phyloP scores from a whole-genome alignment of 345 rosid genomes.

The Litchi chinensis region DNA sequence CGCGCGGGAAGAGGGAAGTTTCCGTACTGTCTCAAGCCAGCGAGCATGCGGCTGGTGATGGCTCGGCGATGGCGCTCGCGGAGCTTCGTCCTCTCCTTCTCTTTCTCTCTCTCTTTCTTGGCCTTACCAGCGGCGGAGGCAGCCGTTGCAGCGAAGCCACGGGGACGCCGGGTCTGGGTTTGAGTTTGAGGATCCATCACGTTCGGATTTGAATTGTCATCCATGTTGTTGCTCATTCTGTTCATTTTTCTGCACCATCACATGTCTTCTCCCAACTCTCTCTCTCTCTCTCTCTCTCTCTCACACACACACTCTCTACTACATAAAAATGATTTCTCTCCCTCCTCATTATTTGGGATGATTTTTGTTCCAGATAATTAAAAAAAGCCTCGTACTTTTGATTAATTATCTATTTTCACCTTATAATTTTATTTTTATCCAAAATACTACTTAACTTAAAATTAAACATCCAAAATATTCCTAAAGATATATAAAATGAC shows the following conservation, averaged over 20 bases:
- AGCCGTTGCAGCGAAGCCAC: constrained; percentile 79
- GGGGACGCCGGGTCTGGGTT: constrained; percentile 58
- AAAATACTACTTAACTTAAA: too few relatives aligned
- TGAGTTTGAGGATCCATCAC: constrained; percentile 18
- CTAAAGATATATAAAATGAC: too few relatives aligned
- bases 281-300: neutral
- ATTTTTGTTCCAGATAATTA: too few relatives aligned
- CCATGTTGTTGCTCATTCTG: constrained; percentile 14
- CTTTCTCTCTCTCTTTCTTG: constrained; percentile 89
- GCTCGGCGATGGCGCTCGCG: constrained; percentile 97
- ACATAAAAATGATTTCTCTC: too few relatives aligned
- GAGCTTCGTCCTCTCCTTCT: constrained; percentile 94
- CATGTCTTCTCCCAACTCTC: neutral
- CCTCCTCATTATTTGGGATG: too few relatives aligned
- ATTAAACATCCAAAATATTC: too few relatives aligned
- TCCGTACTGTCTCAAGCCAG: constrained; percentile 90
- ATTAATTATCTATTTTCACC: too few relatives aligned
- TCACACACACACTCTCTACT: neutral
- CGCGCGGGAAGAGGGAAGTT: constrained; percentile 97
- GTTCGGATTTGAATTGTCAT: constrained; percentile 15
- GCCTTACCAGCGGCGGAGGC: constrained; percentile 54
- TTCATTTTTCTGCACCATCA: constrained; percentile 7
- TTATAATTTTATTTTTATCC: too few relatives aligned
- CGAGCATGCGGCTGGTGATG: constrained; percentile 94
- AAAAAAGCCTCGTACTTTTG: too few relatives aligned